A percentile compares a stretch with the other conserved stretches of the same genome.
Evolutionary conservation across 1,139 yeast species (phyloP).

Genomic region (Arxiozyma slooffiae): DNA sequence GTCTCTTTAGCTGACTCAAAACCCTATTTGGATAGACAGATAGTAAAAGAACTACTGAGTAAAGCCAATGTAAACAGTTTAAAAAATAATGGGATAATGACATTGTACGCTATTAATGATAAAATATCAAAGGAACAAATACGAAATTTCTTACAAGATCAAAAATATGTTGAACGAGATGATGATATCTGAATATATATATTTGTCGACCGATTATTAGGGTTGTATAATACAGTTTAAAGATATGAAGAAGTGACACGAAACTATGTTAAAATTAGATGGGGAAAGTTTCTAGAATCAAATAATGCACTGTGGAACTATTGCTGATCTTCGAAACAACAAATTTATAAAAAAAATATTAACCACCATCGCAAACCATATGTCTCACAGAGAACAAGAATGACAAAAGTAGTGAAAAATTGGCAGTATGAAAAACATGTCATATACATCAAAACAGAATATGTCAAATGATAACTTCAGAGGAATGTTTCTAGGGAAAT

Average conservation of each 20-base stretch:
- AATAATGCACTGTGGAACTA: slow-evolving; percentile 34
- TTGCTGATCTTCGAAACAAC: slow-evolving; percentile 27
- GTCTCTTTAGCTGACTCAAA: slow-evolving; percentile 37
- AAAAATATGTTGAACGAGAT: slow-evolving; percentile 32
- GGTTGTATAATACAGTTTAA: slow-evolving; percentile 49
- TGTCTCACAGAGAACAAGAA: not conserved
- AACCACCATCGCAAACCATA: not conserved
- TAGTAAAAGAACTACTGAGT: slow-evolving; percentile 23
- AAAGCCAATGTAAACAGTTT: slow-evolving; percentile 20
- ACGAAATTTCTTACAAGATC: slow-evolving; percentile 28
- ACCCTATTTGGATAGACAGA: slow-evolving; percentile 29
- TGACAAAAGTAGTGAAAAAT: too few species aligned
- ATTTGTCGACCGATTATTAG: slow-evolving; percentile 39
- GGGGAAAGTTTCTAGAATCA: slow-evolving; percentile 35
- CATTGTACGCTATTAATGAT: slow-evolving; percentile 40
- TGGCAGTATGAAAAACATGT: not conserved
- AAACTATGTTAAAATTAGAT: slow-evolving; percentile 43
- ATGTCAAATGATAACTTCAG: slow-evolving; percentile 36
- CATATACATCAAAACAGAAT: slow-evolving; percentile 5
- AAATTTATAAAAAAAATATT: not conserved
- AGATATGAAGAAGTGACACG: slow-evolving; percentile 44
- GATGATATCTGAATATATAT: slow-evolving; percentile 27
- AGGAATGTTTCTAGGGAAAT: slow-evolving; percentile 29
- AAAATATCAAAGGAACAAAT: slow-evolving; percentile 40
- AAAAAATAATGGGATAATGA: slow-evolving; percentile 32